These are phyloP conservation scores for Moniliella sp. DNA, from an alignment of 1,284 basidiomycete species.

Conservation along the genomic window DNA sequence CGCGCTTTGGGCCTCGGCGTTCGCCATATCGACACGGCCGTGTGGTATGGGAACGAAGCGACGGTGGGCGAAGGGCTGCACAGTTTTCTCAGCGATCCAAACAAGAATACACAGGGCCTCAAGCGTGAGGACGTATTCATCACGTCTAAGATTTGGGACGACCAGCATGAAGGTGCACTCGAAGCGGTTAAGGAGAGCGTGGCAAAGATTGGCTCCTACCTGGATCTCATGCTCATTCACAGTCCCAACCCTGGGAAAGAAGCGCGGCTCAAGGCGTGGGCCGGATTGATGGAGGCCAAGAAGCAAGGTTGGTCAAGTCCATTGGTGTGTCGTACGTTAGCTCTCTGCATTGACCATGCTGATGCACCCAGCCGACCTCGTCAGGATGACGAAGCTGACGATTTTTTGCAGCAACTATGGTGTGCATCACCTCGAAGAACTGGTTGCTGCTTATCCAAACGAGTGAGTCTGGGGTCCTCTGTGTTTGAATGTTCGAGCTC, in stretches of 20 bases:
- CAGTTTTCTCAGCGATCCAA: too few relatives aligned
- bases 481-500: not conserved
- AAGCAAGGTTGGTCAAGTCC: conserved; percentile 47
- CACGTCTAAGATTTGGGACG: conserved; percentile 32
- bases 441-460: conserved; percentile 34
- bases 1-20: not conserved
- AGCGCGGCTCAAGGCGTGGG: conserved; percentile 45
- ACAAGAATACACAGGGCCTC: too few relatives aligned
- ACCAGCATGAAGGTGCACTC: conserved; percentile 2
- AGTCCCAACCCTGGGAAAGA: conserved; percentile 38
- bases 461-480: not conserved
- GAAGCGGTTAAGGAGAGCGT: conserved; percentile 1
- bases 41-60: conserved; percentile 37
- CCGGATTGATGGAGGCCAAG: conserved; percentile 38
- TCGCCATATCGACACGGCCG: not conserved
- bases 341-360: too few relatives aligned
- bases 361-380: too few relatives aligned
- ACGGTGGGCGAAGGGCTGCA: conserved; percentile 42
- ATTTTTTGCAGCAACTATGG: conserved; percentile 57
- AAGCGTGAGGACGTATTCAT: conserved; percentile 46
- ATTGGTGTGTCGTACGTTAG: too few relatives aligned
- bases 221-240: conserved; percentile 59
- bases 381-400: too few relatives aligned
- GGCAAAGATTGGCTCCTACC: conserved; percentile 36
- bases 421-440: conserved; percentile 55